These are phyloP conservation scores for Lumnitzera littorea DNA, from an alignment of 345 rosid genomes.

Conservation along the genomic window DNA sequence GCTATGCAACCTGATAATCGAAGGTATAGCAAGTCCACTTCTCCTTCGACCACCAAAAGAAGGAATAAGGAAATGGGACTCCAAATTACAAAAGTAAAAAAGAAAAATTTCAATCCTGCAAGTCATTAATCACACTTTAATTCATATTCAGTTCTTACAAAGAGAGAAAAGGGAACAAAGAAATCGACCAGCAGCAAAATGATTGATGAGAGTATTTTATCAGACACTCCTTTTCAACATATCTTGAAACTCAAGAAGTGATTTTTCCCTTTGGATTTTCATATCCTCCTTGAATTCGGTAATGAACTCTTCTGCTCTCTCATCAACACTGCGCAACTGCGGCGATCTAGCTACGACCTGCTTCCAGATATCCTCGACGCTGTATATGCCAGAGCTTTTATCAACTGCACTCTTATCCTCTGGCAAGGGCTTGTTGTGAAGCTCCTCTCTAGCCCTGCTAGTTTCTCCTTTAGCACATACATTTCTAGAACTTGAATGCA, in stretches of 20 bases:
- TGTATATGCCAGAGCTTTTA: conserved; percentile 8
- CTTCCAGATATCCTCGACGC: conserved; percentile 79
- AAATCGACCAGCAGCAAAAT: not conserved
- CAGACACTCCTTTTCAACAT: conserved; percentile 58
- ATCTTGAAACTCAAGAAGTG: conserved; percentile 54
- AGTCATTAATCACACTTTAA: too few relatives aligned
- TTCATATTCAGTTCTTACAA: too few relatives aligned
- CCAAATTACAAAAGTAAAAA: too few relatives aligned
- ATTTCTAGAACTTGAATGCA: conserved; percentile 4
- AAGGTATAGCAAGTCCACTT: too few relatives aligned
- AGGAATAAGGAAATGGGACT: too few relatives aligned
- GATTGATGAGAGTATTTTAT: not conserved
- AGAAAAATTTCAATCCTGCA: too few relatives aligned
- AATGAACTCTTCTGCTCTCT: conserved; percentile 84
- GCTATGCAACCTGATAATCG: too few relatives aligned
- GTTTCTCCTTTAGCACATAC: conserved; percentile 17
- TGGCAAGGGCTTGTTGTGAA: not conserved
- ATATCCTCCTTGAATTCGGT: conserved; percentile 51
- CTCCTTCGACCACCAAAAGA: too few relatives aligned
- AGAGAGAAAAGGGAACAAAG: not conserved
- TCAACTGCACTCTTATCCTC: conserved; percentile 8
- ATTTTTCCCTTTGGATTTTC: conserved; percentile 57
- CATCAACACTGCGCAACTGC: conserved; percentile 65
- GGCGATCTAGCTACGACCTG: conserved; percentile 69
- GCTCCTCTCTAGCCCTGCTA: conserved; percentile 8